Percentiles rank a stretch among this genome's conserved stretches.
phyloP scores from a whole-genome alignment of 78 protist genomes.

The Dictyostelium discoideum region DNA sequence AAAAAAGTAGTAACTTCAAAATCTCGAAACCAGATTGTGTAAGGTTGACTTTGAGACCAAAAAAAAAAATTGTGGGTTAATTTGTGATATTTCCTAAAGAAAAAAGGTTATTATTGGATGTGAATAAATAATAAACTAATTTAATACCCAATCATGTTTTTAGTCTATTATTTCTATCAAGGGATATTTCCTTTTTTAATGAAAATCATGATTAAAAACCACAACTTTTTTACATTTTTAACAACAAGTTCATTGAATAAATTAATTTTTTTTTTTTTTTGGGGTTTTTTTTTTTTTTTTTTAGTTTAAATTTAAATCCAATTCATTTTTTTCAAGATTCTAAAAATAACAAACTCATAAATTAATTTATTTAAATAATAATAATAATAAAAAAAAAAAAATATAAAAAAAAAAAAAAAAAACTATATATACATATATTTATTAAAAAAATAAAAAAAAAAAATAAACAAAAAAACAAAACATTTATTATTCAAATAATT shows the following conservation, averaged over 20 bases:
- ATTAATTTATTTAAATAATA: background rate
- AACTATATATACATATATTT: background rate
- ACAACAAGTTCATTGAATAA: conserved; percentile 4
- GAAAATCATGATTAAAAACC: background rate
- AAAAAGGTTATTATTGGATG: background rate
- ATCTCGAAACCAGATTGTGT: background rate
- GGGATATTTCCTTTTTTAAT: background rate
- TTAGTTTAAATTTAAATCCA: background rate
- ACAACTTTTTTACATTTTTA: background rate
- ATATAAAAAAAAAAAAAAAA: too few species aligned
- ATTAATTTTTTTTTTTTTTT: background rate
- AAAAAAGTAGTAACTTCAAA: background rate
- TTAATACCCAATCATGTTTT: background rate
- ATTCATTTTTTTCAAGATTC: background rate
- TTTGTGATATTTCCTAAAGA: background rate
- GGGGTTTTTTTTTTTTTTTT: background rate
- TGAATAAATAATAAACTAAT: background rate
- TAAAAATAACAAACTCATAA: background rate
- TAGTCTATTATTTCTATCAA: background rate
- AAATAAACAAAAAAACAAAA: background rate
- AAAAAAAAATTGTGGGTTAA: background rate
- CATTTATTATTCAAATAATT: background rate
- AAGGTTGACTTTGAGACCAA: background rate
- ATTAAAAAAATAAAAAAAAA: background rate
- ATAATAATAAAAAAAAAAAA: background rate